phyloP scores from a whole-genome alignment of 164 flowering plant species.

The Amborella trichopoda region DNA sequence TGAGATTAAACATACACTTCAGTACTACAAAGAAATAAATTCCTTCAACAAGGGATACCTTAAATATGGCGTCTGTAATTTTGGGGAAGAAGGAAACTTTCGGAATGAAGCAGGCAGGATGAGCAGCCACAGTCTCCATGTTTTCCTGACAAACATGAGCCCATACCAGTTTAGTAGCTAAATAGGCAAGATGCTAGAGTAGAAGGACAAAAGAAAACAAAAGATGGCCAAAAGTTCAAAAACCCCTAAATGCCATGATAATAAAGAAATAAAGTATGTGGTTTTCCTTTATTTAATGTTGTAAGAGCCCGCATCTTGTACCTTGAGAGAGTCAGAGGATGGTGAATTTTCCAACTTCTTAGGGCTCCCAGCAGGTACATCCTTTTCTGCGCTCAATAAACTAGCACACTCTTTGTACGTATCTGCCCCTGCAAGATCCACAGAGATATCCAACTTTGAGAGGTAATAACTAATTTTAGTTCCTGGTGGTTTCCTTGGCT shows the following conservation, averaged over 20 bases:
- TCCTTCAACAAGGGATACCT: constrained; percentile 49
- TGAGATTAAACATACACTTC: too few relatives aligned
- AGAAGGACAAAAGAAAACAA: not conserved
- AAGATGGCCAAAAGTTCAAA: too few relatives aligned
- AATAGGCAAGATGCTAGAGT: not conserved
- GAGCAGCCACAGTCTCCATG: constrained; percentile 15
- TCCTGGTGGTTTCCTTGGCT: constrained; percentile 12
- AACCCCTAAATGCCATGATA: too few relatives aligned
- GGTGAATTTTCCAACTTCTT: constrained; percentile 23
- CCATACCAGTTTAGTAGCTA: not conserved
- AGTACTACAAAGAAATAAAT: too few relatives aligned
- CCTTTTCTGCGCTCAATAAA: constrained; percentile 19
- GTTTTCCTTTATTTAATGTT: too few relatives aligned
- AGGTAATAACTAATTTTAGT: constrained; percentile 34
- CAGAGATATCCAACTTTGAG: constrained; percentile 71
- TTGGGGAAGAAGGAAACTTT: constrained; percentile 27
- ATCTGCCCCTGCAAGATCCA: constrained; percentile 46
- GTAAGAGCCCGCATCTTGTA: too few relatives aligned
- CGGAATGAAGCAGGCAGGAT: constrained; percentile 4
- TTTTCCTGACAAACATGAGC: constrained; percentile 21
- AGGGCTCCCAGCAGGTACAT: constrained; percentile 16
- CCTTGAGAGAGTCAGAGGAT: not conserved
- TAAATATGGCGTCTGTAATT: constrained; percentile 29
- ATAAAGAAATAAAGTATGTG: too few relatives aligned
- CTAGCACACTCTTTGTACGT: constrained; percentile 36